Evolutionary conservation across 495 filamentous ascomycete species (phyloP), one percentile per base, ranked within the genome.

Genomic region (Corynascus novoguineensis): DNA sequence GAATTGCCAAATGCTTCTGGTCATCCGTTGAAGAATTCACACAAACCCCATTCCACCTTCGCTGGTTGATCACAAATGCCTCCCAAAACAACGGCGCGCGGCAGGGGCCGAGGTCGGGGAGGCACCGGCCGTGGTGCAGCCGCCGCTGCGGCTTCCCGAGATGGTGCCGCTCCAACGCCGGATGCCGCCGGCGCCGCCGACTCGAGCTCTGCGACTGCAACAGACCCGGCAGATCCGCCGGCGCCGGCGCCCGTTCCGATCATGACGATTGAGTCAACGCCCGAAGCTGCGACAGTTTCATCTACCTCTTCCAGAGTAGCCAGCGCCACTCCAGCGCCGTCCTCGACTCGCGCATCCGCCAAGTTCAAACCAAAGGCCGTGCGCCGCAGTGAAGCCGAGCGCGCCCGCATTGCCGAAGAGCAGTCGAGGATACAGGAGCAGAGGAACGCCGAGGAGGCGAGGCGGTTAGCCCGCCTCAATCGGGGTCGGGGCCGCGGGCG

Each of bases 341-440:
- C 35, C 11, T 47, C 56, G 21, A 48, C 25, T 15, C 45, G 60
- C 24, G 50, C 53, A 41, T 47, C 44, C 12, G 21, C 7, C 53
- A 71, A 67, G 21, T 74, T 76, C 57, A 73, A 67, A 44, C 75
- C 75, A 1, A 78, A 75, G 55, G 73, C 63, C 3, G 59, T 77
- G 12, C 66, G 75, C 7, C 61, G 74, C 49, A 72, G 69, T 54
- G 69, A 73, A 22, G 62, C 68, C 4, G 75, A 78, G 52, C 64
- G 75, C n/a, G 60, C 60, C n/a, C 67, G 60, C 40, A 54, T 75
- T 7, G 73, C 73, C 50, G 68, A 71, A 22, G 72, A 75, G 31
- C 62, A 71, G 32, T 42, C 35, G 5, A 62, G 51, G 31, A 62
- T 72, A 41, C 65, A 70, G 44, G 66, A 71, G 29, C 54, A 62